Base-by-base conservation (phyloP, 768 basidiomycete species). In the Trametes elegans region DNA sequence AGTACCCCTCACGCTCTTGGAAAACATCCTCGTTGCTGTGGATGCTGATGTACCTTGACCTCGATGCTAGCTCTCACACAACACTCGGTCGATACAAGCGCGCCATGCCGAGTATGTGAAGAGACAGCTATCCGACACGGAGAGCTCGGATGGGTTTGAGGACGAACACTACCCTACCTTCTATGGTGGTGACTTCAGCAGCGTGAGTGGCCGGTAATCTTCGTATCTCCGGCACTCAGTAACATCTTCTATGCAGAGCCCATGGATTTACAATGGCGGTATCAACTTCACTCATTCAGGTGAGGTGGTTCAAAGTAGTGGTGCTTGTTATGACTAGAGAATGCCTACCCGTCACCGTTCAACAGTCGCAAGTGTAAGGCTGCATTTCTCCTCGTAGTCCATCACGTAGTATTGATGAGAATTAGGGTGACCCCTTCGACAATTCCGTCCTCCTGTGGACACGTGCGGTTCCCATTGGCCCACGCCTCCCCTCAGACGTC, bases 401-500 rank as follows among this genome's bases (percentile, higher is more conserved):
- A 10, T 35, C 32, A 14, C n/a, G n/a, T n/a, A n/a, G n/a, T n/a
- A 31, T 26, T 35, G n/a, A 38, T 3, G 4, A 3, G 14, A 19
- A 3, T 13, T 62, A 81, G 76, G 81, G 81, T 7, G 80, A 84
- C 61, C 81, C 82, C 4, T 73, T 78, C 42, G 77, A 79, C 55
- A 73, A 71, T 18, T 81, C 80, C 21, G 73, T 82, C 31, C 71
- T 82, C 32, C 72, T 82, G 16, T 84, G 83, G 82, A 84, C 82
- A 3, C 79, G 80, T 21, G 79, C 82, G 2, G 69, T 72, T 18
- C 75, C 79, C 10, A 39, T 62, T 13, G 48, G 57, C 3, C 44
- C 64, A 13, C 38, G 64, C 34, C 61, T 67, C 43, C 79, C 77
- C 11, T 34, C 29, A 0, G 78, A 80, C 61, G 73, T 77, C 55